phyloP scores from a whole-genome alignment of 2,329 filamentous ascomycete genomes.

The Coleophoma cylindrospora region DNA sequence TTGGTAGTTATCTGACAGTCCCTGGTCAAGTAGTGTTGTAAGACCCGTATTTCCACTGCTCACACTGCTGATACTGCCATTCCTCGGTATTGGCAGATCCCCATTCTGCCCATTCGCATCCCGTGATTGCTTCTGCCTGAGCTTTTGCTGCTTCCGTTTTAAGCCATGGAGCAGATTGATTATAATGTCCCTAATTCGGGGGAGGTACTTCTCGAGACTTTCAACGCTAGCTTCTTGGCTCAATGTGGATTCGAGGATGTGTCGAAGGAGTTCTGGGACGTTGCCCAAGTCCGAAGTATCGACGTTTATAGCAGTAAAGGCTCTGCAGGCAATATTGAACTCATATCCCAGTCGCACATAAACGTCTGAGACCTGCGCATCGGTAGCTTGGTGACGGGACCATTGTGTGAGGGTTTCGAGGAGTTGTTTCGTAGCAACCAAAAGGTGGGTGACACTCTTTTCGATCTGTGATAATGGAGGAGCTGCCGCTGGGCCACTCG shows the following conservation, averaged over 20 bases:
- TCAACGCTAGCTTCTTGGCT: constrained; percentile 94
- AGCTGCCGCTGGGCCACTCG: constrained; percentile 14
- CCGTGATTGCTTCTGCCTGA: constrained; percentile 59
- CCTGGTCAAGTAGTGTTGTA: constrained; percentile 55
- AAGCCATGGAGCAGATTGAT: constrained; percentile 94
- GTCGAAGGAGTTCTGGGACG: constrained; percentile 83
- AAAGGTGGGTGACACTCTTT: constrained; percentile 95
- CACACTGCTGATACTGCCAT: constrained; percentile 54
- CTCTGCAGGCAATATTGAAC: constrained; percentile 97
- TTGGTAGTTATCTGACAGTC: constrained; percentile 26
- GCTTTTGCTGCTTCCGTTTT: constrained; percentile 92
- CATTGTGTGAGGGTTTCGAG: constrained; percentile 96
- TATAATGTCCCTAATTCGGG: constrained; percentile 94
- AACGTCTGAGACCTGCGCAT: constrained; percentile 94
- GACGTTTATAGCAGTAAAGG: constrained; percentile 94
- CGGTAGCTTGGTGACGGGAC: constrained; percentile 88
- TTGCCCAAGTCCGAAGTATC: constrained; percentile 92
- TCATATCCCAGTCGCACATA: constrained; percentile 97
- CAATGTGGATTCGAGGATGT: constrained; percentile 90
- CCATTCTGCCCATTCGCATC: constrained; percentile 30
- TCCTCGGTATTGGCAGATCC: constrained; percentile 24
- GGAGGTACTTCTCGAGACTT: constrained; percentile 89
- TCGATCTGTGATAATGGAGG: constrained; percentile 81
- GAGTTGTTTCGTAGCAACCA: constrained; percentile 96
- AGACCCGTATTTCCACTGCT: constrained; percentile 53